Conservation (phyloP, 495 filamentous ascomycete genomes). For the Viridothelium virens region DNA sequence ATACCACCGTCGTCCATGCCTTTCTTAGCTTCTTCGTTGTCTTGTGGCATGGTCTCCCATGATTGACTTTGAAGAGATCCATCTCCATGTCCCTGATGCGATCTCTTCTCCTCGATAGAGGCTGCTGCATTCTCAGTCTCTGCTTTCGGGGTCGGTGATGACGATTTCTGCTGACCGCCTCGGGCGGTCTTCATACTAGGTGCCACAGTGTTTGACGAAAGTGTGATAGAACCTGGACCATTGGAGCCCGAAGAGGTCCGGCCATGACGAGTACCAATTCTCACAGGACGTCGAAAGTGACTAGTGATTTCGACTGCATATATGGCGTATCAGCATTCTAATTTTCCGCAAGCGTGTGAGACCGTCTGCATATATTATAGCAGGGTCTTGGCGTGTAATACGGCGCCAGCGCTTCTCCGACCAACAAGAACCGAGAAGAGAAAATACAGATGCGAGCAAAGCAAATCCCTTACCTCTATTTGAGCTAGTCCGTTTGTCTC, state of each 20-base stretch:
- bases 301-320: background rate
- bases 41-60: background rate
- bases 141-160: background rate
- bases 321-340: background rate
- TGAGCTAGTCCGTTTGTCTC: background rate
- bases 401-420: background rate
- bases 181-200: background rate
- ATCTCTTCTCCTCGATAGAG: background rate
- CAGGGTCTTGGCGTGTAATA: too few relatives aligned
- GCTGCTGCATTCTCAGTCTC: background rate
- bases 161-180: background rate
- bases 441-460: background rate
- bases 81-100: background rate
- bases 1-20: background rate
- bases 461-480: background rate
- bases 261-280: slow-evolving; percentile 2
- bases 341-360: too few relatives aligned
- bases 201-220: background rate
- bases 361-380: too few relatives aligned
- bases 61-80: background rate
- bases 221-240: background rate
- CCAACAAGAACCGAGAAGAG: background rate
- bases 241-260: slow-evolving; percentile 1
- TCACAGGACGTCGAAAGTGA: background rate
- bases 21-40: background rate